A percentile compares a stretch with the other conserved stretches of the same genome.
Conservation (phyloP, 371 early-diverging fungal species). For the Apophysomyces ossiformis region DNA sequence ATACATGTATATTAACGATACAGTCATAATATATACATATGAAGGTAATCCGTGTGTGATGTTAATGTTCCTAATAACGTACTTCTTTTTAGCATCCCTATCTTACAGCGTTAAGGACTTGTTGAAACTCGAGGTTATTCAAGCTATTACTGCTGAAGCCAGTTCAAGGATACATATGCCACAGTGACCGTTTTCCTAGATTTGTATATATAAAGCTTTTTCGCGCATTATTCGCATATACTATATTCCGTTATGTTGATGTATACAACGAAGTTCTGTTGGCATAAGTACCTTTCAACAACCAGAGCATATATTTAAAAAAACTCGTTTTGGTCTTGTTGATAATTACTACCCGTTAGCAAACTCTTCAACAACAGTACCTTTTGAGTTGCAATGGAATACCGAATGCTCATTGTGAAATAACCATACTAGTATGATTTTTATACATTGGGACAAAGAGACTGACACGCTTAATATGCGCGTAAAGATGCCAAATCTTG, state of each 20-base stretch:
- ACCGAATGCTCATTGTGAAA: no score
- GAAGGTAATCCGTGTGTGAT: slow-evolving; percentile 52
- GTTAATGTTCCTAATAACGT: background rate
- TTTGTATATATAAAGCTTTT: slow-evolving; percentile 23
- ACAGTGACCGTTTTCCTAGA: slow-evolving; percentile 4
- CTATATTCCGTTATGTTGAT: background rate
- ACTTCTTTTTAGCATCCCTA: slow-evolving; percentile 59
- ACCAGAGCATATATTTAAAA: no score
- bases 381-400: no score
- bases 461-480: no score
- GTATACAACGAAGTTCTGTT: background rate
- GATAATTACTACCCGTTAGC: no score
- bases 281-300: no score
- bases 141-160: slow-evolving; percentile 56
- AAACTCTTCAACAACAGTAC: no score
- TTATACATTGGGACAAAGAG: no score
- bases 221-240: background rate
- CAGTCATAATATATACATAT: slow-evolving; percentile 84
- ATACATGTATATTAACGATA: slow-evolving; percentile 83
- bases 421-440: no score
- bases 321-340: no score
- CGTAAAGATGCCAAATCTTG: no score
- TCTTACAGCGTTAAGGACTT: slow-evolving; percentile 67
- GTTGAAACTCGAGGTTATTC: slow-evolving; percentile 62
- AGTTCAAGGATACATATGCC: slow-evolving; percentile 37